A percentile compares a stretch with the other conserved stretches of the same genome.
These are phyloP conservation scores for Periglandula ipomoeae DNA, from an alignment of 2,329 filamentous ascomycete species.

Conservation along the genomic window DNA sequence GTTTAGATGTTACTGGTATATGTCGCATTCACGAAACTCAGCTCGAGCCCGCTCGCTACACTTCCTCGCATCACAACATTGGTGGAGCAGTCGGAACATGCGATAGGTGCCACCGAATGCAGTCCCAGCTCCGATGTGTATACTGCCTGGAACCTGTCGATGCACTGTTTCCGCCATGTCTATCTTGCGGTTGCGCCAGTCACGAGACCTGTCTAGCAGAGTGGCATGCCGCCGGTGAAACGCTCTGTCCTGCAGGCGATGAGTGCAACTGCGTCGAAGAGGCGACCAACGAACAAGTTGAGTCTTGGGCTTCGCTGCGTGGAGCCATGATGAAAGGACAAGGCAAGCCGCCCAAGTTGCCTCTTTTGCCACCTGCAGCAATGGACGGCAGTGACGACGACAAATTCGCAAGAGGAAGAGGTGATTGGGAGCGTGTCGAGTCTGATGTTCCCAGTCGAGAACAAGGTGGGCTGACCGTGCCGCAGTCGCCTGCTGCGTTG, in stretches of 20 bases:
- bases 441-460: slow-evolving; percentile 13
- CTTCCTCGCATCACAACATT: slow-evolving; percentile 26
- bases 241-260: slow-evolving; percentile 52
- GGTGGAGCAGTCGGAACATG: slow-evolving; percentile 41
- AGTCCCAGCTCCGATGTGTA: slow-evolving; percentile 51
- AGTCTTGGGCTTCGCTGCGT: slow-evolving; percentile 47
- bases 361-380: slow-evolving; percentile 20
- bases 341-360: slow-evolving; percentile 9
- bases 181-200: slow-evolving; percentile 53
- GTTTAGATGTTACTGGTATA: slow-evolving; percentile 53
- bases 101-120: slow-evolving; percentile 42
- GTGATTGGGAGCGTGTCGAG: slow-evolving; percentile 21
- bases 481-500: slow-evolving; percentile 29
- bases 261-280: slow-evolving; percentile 54
- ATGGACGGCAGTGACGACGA: slow-evolving; percentile 21
- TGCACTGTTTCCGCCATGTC: slow-evolving; percentile 50
- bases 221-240: slow-evolving; percentile 49
- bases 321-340: slow-evolving; percentile 27
- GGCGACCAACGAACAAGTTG: slow-evolving; percentile 46
- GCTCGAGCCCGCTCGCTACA: slow-evolving; percentile 47
- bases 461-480: slow-evolving; percentile 13
- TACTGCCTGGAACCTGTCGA: slow-evolving; percentile 53
- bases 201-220: slow-evolving; percentile 51
- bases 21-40: slow-evolving; percentile 55
- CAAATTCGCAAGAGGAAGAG: slow-evolving; percentile 10